Evolutionary conservation across 805 yeast species (phyloP).

Genomic region (Sugiyamaella floridensis): DNA sequence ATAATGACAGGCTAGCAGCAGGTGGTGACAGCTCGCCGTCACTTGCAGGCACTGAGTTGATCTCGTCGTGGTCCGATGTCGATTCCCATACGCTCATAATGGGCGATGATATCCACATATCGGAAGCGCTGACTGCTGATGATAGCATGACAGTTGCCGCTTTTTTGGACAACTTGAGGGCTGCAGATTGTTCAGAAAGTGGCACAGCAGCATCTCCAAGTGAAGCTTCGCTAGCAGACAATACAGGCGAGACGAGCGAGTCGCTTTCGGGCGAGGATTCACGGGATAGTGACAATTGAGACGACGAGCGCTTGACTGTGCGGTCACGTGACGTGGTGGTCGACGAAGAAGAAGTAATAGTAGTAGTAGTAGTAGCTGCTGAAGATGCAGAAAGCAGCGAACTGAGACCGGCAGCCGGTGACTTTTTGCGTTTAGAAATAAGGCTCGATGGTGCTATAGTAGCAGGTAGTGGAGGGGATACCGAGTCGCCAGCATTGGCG

Average conservation of each 20-base stretch:
- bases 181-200: not conserved
- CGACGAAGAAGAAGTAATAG: not conserved
- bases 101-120: conserved; percentile 1
- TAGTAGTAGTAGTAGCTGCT: not conserved
- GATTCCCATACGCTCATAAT: not conserved
- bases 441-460: conserved; percentile 20
- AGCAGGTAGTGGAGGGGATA: conserved; percentile 11
- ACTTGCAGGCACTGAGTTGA: not conserved
- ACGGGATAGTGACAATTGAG: not conserved
- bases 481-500: conserved; percentile 7
- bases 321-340: not conserved
- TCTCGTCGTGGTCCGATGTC: not conserved
- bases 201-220: not conserved
- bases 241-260: not conserved
- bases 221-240: not conserved
- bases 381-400: conserved; percentile 5
- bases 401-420: conserved; percentile 14
- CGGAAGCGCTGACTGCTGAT: conserved; percentile 3
- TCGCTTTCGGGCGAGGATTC: not conserved
- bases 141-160: conserved; percentile 10
- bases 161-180: conserved; percentile 2
- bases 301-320: not conserved
- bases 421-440: conserved; percentile 16
- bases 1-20: conserved; percentile 3
- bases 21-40: conserved; percentile 1